Evolutionary conservation across 768 basidiomycete genomes (phyloP).

Genomic region (Galerina sulciceps): DNA sequence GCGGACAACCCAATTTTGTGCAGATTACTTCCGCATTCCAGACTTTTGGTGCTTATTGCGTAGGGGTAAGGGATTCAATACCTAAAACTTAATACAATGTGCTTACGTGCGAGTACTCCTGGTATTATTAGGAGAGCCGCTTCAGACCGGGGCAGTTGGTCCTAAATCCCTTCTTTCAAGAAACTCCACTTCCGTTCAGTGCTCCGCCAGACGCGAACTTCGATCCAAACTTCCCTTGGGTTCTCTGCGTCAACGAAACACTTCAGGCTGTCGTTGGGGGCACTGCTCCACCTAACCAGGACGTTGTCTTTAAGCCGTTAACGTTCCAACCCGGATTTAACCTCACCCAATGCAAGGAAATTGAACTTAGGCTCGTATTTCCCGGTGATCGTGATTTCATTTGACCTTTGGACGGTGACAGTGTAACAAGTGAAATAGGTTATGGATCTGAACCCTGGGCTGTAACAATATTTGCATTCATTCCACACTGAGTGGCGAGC

Average conservation of each 20-base stretch:
- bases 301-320: neutral
- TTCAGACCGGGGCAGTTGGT: neutral
- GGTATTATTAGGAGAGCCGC: too few species aligned
- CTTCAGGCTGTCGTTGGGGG: neutral
- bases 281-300: neutral
- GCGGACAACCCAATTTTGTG: neutral
- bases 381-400: too few species aligned
- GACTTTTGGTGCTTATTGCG: neutral
- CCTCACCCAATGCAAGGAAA: neutral
- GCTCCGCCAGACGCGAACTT: neutral
- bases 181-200: neutral
- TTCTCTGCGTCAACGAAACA: neutral
- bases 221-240: neutral
- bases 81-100: neutral
- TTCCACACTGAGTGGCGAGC: too few species aligned
- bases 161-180: neutral
- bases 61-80: neutral
- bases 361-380: neutral
- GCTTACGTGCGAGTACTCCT: too few species aligned
- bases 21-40: neutral
- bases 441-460: too few species aligned
- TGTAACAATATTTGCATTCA: too few species aligned
- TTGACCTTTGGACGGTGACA: too few species aligned
- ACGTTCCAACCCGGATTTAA: neutral
- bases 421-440: too few species aligned